Evolutionary conservation across 2,329 filamentous ascomycete species (phyloP).

Genomic region (Neopestalotiopsis clavispora): DNA sequence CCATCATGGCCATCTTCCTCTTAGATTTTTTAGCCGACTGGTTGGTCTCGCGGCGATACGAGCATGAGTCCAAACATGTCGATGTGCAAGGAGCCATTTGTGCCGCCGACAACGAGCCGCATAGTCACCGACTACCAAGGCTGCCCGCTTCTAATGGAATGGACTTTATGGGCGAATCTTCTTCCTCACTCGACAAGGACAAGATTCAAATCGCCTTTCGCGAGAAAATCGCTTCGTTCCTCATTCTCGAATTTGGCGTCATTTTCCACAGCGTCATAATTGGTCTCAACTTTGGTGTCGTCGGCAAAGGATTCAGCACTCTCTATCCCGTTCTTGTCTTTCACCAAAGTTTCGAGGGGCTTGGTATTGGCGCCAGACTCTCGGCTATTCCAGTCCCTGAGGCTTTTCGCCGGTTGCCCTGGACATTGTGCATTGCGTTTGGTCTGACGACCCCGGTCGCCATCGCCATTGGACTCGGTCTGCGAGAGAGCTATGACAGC

Average conservation of each 20-base stretch:
- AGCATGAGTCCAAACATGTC: too few species aligned
- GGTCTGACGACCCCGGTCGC: constrained; percentile 83
- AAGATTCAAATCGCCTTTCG: constrained; percentile 65
- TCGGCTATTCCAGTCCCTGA: constrained; percentile 78
- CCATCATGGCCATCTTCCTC: too few species aligned
- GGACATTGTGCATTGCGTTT: constrained; percentile 72
- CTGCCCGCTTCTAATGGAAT: too few species aligned
- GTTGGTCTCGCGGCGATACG: too few species aligned
- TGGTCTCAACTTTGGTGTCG: constrained; percentile 76
- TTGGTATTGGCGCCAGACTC: constrained; percentile 87
- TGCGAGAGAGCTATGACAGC: constrained; percentile 67
- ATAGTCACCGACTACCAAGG: too few species aligned
- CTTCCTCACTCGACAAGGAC: constrained; percentile 30
- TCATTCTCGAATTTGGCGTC: constrained; percentile 94
- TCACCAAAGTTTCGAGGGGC: constrained; percentile 92
- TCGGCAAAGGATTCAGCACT: constrained; percentile 59
- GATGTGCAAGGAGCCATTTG: too few species aligned
- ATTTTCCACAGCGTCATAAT: constrained; percentile 96
- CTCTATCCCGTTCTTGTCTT: constrained; percentile 75
- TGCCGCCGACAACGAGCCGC: too few species aligned
- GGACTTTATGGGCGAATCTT: too few species aligned
- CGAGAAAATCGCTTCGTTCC: constrained; percentile 84
- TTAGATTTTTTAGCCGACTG: too few species aligned
- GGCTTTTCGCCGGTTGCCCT: constrained; percentile 74
- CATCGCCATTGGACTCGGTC: constrained; percentile 82